A percentile compares a stretch with the other conserved stretches of the same genome.
Evolutionary conservation across 352 stramenopile species (phyloP).

Genomic region (Albugo candida): DNA sequence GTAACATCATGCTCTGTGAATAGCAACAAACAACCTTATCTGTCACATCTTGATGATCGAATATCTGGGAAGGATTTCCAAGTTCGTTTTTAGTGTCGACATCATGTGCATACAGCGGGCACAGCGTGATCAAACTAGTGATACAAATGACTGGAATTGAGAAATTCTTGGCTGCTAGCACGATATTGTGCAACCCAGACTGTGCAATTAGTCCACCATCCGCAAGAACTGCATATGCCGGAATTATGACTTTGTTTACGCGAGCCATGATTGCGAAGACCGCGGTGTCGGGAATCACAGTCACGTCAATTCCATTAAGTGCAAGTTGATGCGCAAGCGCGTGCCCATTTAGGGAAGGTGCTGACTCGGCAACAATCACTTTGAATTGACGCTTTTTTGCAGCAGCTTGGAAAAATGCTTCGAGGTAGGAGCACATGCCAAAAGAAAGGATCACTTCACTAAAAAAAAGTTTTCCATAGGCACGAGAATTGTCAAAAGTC

Average conservation of each 20-base stretch:
- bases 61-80: slow-evolving; percentile 66
- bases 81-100: slow-evolving; percentile 90
- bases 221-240: slow-evolving; percentile 89
- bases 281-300: slow-evolving; percentile 91
- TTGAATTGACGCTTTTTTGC: slow-evolving; percentile 89
- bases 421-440: slow-evolving; percentile 80
- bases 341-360: slow-evolving; percentile 85
- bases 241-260: slow-evolving; percentile 96
- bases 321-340: slow-evolving; percentile 75
- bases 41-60: slow-evolving; percentile 80
- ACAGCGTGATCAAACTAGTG: slow-evolving; percentile 95
- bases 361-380: slow-evolving; percentile 88
- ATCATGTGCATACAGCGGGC: slow-evolving; percentile 95
- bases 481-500: neutral
- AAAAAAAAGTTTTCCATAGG: neutral
- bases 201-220: slow-evolving; percentile 94
- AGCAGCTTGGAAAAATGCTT: slow-evolving; percentile 78
- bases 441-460: slow-evolving; percentile 94
- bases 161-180: slow-evolving; percentile 90
- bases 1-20: neutral
- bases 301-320: slow-evolving; percentile 83
- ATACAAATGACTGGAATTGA: slow-evolving; percentile 94
- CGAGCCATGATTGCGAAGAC: slow-evolving; percentile 96
- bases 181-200: slow-evolving; percentile 89
- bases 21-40: slow-evolving; percentile 31